A percentile compares a stretch with the other conserved stretches of the same genome.
Conservation (phyloP, 139 green algal species). For the Tetraselmis striata region DNA sequence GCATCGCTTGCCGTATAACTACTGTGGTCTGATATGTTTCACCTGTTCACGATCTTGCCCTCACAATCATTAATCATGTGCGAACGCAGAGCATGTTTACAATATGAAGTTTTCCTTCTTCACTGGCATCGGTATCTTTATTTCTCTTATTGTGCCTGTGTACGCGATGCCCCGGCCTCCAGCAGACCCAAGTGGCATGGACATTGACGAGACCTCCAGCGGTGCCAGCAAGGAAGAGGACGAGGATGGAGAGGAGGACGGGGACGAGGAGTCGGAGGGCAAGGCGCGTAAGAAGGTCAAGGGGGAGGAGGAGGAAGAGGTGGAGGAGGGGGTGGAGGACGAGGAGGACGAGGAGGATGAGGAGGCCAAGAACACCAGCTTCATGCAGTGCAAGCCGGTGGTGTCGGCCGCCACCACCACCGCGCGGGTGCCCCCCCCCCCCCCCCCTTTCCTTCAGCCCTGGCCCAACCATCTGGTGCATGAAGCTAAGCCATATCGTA, state of each 20-base stretch:
- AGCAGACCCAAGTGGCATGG: not conserved
- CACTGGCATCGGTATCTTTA: no score
- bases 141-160: no score
- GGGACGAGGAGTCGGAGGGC: conserved; percentile 27
- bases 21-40: no score
- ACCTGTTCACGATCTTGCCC: no score
- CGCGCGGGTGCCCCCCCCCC: not conserved
- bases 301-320: conserved; percentile 27
- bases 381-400: not conserved
- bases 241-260: conserved; percentile 27
- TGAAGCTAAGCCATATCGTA: not conserved
- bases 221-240: not conserved
- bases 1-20: no score
- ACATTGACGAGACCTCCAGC: not conserved
- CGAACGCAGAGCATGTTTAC: no score
- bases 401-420: not conserved
- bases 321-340: conserved; percentile 28
- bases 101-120: no score
- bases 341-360: not conserved
- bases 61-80: no score
- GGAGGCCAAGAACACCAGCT: not conserved
- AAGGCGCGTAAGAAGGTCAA: not conserved
- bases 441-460: no score
- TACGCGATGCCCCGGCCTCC: no score
- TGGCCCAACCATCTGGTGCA: no score